Base-by-base conservation (phyloP, 139 green algal genomes). In the Chlorella sp. region DNA sequence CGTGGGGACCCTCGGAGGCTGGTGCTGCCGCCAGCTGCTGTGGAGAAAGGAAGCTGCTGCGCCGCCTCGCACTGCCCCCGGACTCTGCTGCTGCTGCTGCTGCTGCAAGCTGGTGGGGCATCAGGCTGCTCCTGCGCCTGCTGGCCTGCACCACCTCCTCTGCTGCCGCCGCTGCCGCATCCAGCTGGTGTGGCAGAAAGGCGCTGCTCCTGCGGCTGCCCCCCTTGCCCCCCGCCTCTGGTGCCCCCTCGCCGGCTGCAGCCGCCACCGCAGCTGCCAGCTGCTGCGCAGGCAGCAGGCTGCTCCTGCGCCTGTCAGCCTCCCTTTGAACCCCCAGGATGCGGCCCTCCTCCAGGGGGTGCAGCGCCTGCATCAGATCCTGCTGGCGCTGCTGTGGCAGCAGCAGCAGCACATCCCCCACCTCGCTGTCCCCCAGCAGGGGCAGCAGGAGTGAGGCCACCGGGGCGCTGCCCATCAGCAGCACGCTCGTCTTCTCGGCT, bases 401-500 rank as follows among this genome's bases (percentile, higher is more conserved):
- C 84, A 88, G 68, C 84, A 81, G 40, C 36, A 88, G 7, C 39
- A 88, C 84, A 18, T 68, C 84, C 15, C 40, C 71, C 40, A 80
- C 14, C 18, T 88, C 84, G 0, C 30, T 42, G 3, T 34, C 84
- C 3, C n/a, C 30, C 84, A 88, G 40, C 26, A 81, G 84, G 40
- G 71, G 84, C 84, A 88, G 84, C 84, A 88, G 84, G 37, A 80
- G 84, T 21, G 84, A 68, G 2, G 84, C 68, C 18, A 26, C 40
- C 28, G 26, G 39, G 5, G 84, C 21, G 0, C 36, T 53, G 34
- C 84, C 84, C 84, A 88, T 88, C 39, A 88, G 68, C 84, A 88
- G 84, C 84, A 88, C 0, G 68, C 60, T 53, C 40, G 84, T 88
- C 66, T 88, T 88, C 39, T 88, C 68, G 4, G 84, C 84, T 21